Conservation (phyloP, 805 yeast genomes). For the Kodamaea kaohsiungensis region DNA sequence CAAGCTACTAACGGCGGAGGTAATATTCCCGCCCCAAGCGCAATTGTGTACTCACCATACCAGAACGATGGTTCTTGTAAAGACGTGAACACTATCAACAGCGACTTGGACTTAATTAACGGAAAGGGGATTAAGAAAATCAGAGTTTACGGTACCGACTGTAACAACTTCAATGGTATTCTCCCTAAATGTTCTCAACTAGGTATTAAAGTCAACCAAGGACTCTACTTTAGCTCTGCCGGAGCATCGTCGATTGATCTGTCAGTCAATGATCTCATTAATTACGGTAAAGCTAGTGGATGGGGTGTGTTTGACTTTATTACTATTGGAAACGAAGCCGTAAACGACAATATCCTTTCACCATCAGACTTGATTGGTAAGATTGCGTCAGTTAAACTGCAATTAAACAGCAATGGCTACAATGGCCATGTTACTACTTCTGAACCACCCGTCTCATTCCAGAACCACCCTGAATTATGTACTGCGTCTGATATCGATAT, state of each 20-base stretch:
- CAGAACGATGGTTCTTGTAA: constrained; percentile 69
- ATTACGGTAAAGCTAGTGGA: constrained; percentile 45
- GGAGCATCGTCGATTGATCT: constrained; percentile 64
- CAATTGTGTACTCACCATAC: constrained; percentile 81
- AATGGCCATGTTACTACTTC: constrained; percentile 77
- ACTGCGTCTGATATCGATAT: constrained; percentile 69
- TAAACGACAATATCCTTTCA: constrained; percentile 60
- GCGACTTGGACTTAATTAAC: constrained; percentile 60
- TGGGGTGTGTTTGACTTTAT: constrained; percentile 79
- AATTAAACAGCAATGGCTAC: constrained; percentile 69
- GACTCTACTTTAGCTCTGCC: constrained; percentile 68
- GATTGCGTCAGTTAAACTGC: constrained; percentile 61
- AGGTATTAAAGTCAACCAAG: constrained; percentile 80
- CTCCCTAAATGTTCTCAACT: constrained; percentile 57
- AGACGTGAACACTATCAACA: constrained; percentile 47
- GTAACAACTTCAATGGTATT: constrained; percentile 65
- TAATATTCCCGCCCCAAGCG: constrained; percentile 47
- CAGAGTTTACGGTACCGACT: constrained; percentile 87
- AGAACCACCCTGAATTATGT: constrained; percentile 67
- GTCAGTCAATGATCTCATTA: constrained; percentile 54
- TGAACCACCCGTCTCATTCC: constrained; percentile 83
- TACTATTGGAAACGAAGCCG: constrained; percentile 89
- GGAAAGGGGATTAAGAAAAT: constrained; percentile 63
- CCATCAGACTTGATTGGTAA: constrained; percentile 64
- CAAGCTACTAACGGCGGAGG: constrained; percentile 9